Conservation (phyloP, 306 rosid genomes). For the Comarum palustre region DNA sequence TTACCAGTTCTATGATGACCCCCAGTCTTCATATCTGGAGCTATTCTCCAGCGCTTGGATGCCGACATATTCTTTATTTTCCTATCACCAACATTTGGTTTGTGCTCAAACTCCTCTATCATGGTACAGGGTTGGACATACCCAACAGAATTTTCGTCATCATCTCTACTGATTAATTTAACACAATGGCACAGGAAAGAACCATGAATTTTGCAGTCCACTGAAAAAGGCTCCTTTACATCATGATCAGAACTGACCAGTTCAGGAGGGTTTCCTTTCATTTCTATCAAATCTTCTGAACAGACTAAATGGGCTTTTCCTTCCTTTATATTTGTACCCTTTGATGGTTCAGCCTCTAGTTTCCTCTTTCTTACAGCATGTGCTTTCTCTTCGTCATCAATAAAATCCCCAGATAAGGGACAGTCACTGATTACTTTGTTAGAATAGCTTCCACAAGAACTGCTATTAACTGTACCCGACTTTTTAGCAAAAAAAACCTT, state of each 20-base stretch:
- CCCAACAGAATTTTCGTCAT: slow-evolving; percentile 49
- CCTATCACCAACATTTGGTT: slow-evolving; percentile 15
- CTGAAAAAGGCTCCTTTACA: slow-evolving; percentile 9
- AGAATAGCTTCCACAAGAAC: slow-evolving; percentile 17
- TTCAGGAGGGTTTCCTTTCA: slow-evolving; percentile 24
- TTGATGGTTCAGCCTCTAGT: slow-evolving; percentile 29
- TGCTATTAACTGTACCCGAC: slow-evolving; percentile 4
- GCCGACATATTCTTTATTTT: slow-evolving; percentile 24
- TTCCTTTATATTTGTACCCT: slow-evolving; percentile 28
- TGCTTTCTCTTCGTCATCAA: slow-evolving; percentile 53
- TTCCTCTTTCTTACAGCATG: slow-evolving; percentile 41
- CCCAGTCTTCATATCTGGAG: slow-evolving; percentile 24
- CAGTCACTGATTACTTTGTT: slow-evolving; percentile 19
- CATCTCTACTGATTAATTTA: slow-evolving; percentile 49
- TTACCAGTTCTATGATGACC: slow-evolving; percentile 28
- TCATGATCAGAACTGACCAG: slow-evolving; percentile 25
- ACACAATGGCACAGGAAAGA: slow-evolving; percentile 24
- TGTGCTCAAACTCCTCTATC: slow-evolving; percentile 26
- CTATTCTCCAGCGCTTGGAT: slow-evolving; percentile 22
- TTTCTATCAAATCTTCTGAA: slow-evolving; percentile 30
- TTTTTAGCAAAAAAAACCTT: slow-evolving; percentile 17
- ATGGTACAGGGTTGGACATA: slow-evolving; percentile 31
- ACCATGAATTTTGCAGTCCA: slow-evolving; percentile 15
- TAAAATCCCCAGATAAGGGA: slow-evolving; percentile 25
- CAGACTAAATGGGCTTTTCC: slow-evolving; percentile 13